Evolutionary conservation across 768 basidiomycete genomes (phyloP).

Genomic region (Boletus rubropictus): DNA sequence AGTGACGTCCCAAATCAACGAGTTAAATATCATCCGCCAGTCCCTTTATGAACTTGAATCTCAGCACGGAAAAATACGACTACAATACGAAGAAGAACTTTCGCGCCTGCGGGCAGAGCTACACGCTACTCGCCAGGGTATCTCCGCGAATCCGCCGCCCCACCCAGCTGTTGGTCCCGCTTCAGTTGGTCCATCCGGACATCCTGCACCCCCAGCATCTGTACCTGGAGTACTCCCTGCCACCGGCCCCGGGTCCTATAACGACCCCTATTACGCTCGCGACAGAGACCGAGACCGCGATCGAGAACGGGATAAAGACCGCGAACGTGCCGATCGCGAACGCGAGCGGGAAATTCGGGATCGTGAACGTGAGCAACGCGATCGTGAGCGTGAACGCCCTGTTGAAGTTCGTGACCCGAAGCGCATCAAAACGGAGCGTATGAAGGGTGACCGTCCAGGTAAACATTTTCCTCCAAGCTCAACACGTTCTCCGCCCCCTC

Average conservation of each 20-base stretch:
- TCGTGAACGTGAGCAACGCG: constrained; percentile 34
- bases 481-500: constrained; percentile 30
- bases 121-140: constrained; percentile 43
- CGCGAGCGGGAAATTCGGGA: constrained; percentile 35
- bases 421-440: constrained; percentile 51
- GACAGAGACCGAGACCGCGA: constrained; percentile 37
- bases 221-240: constrained; percentile 27
- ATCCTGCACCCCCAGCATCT: constrained; percentile 28
- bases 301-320: constrained; percentile 38
- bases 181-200: constrained; percentile 31
- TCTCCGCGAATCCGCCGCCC: constrained; percentile 32
- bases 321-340: constrained; percentile 35
- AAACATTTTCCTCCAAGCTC: constrained; percentile 24
- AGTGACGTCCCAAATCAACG: constrained; percentile 83
- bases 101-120: constrained; percentile 64
- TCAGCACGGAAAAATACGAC: constrained; percentile 79
- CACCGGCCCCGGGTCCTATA: constrained; percentile 30
- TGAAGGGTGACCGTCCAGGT: constrained; percentile 42
- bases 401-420: constrained; percentile 52
- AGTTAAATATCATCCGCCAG: constrained; percentile 84
- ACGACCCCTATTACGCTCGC: constrained; percentile 36
- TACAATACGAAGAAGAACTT: constrained; percentile 85
- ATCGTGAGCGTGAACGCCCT: constrained; percentile 44
- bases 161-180: constrained; percentile 32
- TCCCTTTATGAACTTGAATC: constrained; percentile 89